Conservation (phyloP, 2,329 filamentous ascomycete species). For the Pleurostoma richardsiae region DNA sequence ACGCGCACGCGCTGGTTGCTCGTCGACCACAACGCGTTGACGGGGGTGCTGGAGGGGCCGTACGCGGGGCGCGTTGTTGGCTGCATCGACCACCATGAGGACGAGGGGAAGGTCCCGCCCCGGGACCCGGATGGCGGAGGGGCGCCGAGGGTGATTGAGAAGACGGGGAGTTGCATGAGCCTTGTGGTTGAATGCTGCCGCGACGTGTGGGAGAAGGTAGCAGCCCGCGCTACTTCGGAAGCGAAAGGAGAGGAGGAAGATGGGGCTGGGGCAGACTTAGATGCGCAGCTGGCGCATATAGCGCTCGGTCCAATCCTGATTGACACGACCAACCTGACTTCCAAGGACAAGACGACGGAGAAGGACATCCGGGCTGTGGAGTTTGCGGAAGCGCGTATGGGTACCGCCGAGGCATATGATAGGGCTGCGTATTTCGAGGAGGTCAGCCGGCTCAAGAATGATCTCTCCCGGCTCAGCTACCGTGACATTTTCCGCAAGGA, state of each 20-base stretch:
- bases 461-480: constrained; percentile 56
- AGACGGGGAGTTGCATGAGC: constrained; percentile 68
- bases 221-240: constrained; percentile 25
- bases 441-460: constrained; percentile 60
- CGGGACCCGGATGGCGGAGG: constrained; percentile 28
- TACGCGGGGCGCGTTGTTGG: constrained; percentile 53
- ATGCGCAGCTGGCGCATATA: constrained; percentile 60
- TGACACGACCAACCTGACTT: constrained; percentile 63
- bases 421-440: constrained; percentile 51
- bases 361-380: constrained; percentile 31
- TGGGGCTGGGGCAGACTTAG: constrained; percentile 23
- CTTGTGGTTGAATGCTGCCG: constrained; percentile 59
- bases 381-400: constrained; percentile 49
- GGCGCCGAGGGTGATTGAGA: constrained; percentile 57
- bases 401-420: constrained; percentile 36
- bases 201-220: constrained; percentile 50
- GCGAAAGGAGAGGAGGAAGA: constrained; percentile 26
- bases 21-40: constrained; percentile 74
- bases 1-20: constrained; percentile 64
- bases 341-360: constrained; percentile 33
- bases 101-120: constrained; percentile 53
- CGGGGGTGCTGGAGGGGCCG: constrained; percentile 51
- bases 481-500: constrained; percentile 73
- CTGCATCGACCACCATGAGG: constrained; percentile 75
- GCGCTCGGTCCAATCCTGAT: constrained; percentile 68